Percentiles rank a stretch among this genome's conserved stretches.
These are phyloP conservation scores for Colletotrichum euphorbiae DNA, from an alignment of 2,329 filamentous ascomycete genomes.

Conservation along the genomic window DNA sequence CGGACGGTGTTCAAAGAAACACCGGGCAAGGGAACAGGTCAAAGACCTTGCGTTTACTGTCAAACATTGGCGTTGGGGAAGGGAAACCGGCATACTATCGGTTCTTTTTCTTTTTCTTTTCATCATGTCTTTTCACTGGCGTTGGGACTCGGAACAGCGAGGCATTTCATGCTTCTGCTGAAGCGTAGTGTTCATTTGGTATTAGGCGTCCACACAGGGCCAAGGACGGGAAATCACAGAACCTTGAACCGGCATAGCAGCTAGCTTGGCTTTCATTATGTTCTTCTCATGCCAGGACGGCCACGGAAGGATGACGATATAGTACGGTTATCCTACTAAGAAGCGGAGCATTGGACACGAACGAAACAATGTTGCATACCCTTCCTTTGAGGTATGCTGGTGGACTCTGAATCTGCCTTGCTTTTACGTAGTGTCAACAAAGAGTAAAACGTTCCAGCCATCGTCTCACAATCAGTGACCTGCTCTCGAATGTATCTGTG, in stretches of 20 bases:
- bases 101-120: slow-evolving; percentile 14
- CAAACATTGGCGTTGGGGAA: slow-evolving; percentile 34
- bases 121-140: slow-evolving; percentile 13
- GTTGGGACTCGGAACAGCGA: slow-evolving; percentile 15
- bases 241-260: slow-evolving; percentile 36
- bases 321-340: neutral
- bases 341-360: slow-evolving; percentile 14
- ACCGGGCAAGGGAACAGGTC: neutral
- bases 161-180: neutral
- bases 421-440: slow-evolving; percentile 19
- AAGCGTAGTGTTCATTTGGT: neutral
- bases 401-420: slow-evolving; percentile 11
- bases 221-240: slow-evolving; percentile 35
- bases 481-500: too few relatives aligned
- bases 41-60: slow-evolving; percentile 7
- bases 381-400: slow-evolving; percentile 20
- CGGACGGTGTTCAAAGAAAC: neutral
- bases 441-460: slow-evolving; percentile 9
- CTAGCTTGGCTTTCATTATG: slow-evolving; percentile 37
- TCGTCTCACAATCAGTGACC: too few relatives aligned
- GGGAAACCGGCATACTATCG: slow-evolving; percentile 18
- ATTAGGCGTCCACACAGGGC: slow-evolving; percentile 18
- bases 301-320: slow-evolving; percentile 5
- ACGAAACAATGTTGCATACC: slow-evolving; percentile 4
- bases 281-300: slow-evolving; percentile 18